Evolutionary conservation across 495 filamentous ascomycete genomes (phyloP).

Genomic region (Cetradonia linearis): DNA sequence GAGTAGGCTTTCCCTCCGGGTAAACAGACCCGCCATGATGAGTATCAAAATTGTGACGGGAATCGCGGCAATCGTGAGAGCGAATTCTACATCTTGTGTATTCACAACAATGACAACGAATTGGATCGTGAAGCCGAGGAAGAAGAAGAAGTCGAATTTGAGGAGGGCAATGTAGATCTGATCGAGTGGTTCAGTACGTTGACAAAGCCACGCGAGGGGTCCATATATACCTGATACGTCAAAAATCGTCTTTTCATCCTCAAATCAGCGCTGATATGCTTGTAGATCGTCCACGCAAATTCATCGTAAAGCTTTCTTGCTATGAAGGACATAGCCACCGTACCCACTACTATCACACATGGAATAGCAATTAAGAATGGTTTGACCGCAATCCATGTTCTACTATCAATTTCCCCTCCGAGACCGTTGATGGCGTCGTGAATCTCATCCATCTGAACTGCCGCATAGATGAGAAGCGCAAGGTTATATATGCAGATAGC

Average conservation of each 20-base stretch:
- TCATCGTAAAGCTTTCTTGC: slow-evolving; percentile 96
- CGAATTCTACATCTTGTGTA: slow-evolving; percentile 62
- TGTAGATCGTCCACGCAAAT: slow-evolving; percentile 98
- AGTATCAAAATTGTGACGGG: slow-evolving; percentile 85
- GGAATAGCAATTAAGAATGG: slow-evolving; percentile 81
- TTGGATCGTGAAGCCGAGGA: slow-evolving; percentile 94
- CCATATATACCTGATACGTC: slow-evolving; percentile 68
- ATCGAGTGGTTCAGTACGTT: slow-evolving; percentile 28
- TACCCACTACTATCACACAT: slow-evolving; percentile 66
- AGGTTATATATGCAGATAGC: slow-evolving; percentile 87
- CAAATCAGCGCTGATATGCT: slow-evolving; percentile 95
- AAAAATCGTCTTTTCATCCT: slow-evolving; percentile 94
- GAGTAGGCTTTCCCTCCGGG: slow-evolving; percentile 65
- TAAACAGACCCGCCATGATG: slow-evolving; percentile 71
- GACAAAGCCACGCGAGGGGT: not conserved
- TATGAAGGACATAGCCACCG: slow-evolving; percentile 59
- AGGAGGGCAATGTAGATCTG: slow-evolving; percentile 95
- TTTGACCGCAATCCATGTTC: slow-evolving; percentile 55
- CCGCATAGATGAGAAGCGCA: slow-evolving; percentile 81
- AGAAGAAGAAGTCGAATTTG: slow-evolving; percentile 99
- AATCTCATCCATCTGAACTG: slow-evolving; percentile 86
- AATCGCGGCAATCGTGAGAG: slow-evolving; percentile 76
- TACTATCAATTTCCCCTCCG: slow-evolving; percentile 28
- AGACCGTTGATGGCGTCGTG: slow-evolving; percentile 52
- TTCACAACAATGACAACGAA: slow-evolving; percentile 84